These are phyloP conservation scores for Caryopteris hybrid DNA, from an alignment of 305 asterid genomes.

Conservation along the genomic window DNA sequence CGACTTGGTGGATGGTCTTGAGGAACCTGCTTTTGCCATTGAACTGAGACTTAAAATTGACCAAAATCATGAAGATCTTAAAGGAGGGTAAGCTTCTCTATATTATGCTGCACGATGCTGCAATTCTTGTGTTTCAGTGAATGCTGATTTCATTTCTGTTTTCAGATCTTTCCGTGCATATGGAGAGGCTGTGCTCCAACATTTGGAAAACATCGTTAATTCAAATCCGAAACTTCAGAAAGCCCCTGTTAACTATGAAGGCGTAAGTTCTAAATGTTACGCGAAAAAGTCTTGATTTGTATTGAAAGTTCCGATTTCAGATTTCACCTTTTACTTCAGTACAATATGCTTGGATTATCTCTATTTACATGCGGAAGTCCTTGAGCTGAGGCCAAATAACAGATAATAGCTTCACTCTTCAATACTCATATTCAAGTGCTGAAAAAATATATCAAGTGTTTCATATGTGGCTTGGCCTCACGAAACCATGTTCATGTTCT, in stretches of 20 bases:
- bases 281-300: neutral
- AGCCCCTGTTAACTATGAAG: conserved; percentile 95
- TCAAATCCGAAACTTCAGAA: conserved; percentile 68
- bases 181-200: conserved; percentile 85
- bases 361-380: neutral
- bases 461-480: neutral
- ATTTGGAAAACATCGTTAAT: conserved; percentile 44
- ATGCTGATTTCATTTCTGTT: conserved; percentile 12
- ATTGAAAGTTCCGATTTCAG: neutral
- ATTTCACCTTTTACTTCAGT: neutral
- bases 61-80: conserved; percentile 79
- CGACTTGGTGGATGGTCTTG: conserved; percentile 88
- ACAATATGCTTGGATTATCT: neutral
- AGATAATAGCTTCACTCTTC: neutral
- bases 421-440: neutral
- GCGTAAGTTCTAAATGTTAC: conserved; percentile 48
- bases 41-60: conserved; percentile 88
- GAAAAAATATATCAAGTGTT: no score
- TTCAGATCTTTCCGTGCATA: conserved; percentile 83
- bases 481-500: neutral
- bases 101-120: conserved; percentile 2
- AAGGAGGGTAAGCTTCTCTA: conserved; percentile 67
- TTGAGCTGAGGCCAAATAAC: neutral
- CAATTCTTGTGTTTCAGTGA: neutral
- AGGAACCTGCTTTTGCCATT: conserved; percentile 72